Conservation (phyloP, 495 filamentous ascomycete species). For the Viridothelium virens region DNA sequence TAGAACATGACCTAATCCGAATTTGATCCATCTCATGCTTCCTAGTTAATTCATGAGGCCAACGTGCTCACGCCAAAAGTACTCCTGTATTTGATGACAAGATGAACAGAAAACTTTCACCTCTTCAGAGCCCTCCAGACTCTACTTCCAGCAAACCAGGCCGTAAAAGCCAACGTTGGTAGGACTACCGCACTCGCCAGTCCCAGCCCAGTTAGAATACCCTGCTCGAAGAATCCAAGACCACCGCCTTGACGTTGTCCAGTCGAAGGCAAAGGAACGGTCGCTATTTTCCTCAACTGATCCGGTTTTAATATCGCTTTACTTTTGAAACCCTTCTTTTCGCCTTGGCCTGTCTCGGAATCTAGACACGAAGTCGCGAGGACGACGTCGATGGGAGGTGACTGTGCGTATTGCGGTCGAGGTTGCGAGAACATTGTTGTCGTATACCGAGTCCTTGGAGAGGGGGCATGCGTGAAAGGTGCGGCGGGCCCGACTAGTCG, state of each 20-base stretch:
- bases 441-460: slow-evolving; percentile 35
- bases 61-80: neutral
- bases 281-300: slow-evolving; percentile 28
- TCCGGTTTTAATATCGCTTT: slow-evolving; percentile 1
- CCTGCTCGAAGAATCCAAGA: slow-evolving; percentile 49
- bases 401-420: slow-evolving; percentile 36
- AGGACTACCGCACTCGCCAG: slow-evolving; percentile 1
- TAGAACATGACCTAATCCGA: too few species aligned
- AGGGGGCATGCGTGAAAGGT: slow-evolving; percentile 29
- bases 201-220: slow-evolving; percentile 16
- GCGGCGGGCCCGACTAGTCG: slow-evolving; percentile 36
- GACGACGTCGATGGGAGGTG: slow-evolving; percentile 13
- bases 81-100: neutral
- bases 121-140: neutral
- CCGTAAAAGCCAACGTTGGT: neutral
- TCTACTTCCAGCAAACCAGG: neutral
- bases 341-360: slow-evolving; percentile 15
- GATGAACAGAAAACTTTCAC: neutral
- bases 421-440: slow-evolving; percentile 36
- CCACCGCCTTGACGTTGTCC: slow-evolving; percentile 35
- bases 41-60: too few species aligned
- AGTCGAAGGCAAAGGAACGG: slow-evolving; percentile 36
- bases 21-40: neutral
- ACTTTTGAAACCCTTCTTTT: neutral
- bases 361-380: slow-evolving; percentile 19